Evolutionary conservation across 768 basidiomycete species (phyloP).

Genomic region (Chalciporus chontae): DNA sequence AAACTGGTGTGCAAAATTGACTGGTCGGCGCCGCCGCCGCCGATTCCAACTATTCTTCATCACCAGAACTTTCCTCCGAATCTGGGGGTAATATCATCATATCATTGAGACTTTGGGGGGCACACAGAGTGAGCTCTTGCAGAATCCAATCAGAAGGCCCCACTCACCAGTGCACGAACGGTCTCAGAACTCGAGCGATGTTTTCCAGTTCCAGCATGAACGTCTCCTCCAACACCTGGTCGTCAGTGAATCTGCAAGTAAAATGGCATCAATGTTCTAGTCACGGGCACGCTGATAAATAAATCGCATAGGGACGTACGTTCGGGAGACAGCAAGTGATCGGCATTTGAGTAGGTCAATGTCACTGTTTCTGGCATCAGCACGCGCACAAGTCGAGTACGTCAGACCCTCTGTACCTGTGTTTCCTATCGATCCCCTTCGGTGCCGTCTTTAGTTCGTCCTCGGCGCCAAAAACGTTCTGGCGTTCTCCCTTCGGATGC

Average conservation of each 20-base stretch:
- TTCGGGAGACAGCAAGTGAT: conserved; percentile 64
- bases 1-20: too few relatives aligned
- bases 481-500: conserved; percentile 55
- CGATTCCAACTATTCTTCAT: conserved; percentile 2
- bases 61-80: conserved; percentile 22
- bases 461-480: conserved; percentile 82
- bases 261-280: conserved; percentile 15
- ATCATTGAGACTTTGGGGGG: conserved; percentile 55
- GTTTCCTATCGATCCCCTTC: conserved; percentile 82
- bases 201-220: conserved; percentile 63
- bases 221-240: conserved; percentile 58
- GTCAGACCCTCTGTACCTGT: conserved; percentile 46
- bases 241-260: conserved; percentile 61
- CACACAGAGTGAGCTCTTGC: not conserved
- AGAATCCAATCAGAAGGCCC: not conserved
- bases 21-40: too few relatives aligned
- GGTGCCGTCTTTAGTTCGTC: conserved; percentile 90
- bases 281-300: not conserved
- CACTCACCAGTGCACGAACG: conserved; percentile 76
- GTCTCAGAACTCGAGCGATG: conserved; percentile 54
- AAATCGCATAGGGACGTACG: conserved; percentile 36
- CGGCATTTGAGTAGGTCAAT: conserved; percentile 90
- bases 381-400: not conserved
- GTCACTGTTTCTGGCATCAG: conserved; percentile 46
- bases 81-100: conserved; percentile 56